Evolutionary conservation across 2,329 filamentous ascomycete genomes (phyloP).

Genomic region (Cladophialophora chaetospira): DNA sequence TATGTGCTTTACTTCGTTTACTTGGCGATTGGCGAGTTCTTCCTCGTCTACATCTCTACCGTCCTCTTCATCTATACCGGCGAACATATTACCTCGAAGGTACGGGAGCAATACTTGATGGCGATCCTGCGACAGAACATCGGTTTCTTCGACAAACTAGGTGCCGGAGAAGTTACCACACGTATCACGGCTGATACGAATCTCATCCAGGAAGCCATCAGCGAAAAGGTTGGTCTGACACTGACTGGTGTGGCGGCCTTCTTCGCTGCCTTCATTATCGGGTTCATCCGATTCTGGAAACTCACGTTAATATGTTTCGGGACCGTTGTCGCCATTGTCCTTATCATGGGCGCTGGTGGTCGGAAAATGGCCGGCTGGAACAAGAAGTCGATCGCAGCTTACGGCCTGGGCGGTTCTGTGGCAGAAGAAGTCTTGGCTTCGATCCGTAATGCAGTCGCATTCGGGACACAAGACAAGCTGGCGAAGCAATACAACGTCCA

Average conservation of each 20-base stretch:
- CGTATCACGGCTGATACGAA: constrained; percentile 94
- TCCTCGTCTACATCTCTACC: constrained; percentile 75
- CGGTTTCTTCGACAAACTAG: constrained; percentile 85
- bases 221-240: constrained; percentile 81
- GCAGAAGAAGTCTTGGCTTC: constrained; percentile 95
- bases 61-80: constrained; percentile 88
- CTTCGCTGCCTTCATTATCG: constrained; percentile 84
- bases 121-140: constrained; percentile 87
- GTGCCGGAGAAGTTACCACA: constrained; percentile 89
- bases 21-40: constrained; percentile 77
- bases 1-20: constrained; percentile 84
- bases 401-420: constrained; percentile 81
- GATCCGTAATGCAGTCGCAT: constrained; percentile 87
- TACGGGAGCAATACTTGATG: constrained; percentile 78
- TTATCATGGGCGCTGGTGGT: constrained; percentile 74
- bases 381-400: constrained; percentile 74
- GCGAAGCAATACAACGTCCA: constrained; percentile 81
- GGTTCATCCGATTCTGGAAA: constrained; percentile 90
- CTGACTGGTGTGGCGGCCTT: constrained; percentile 79
- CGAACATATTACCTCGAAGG: constrained; percentile 76
- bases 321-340: constrained; percentile 75
- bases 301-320: constrained; percentile 84
- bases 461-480: constrained; percentile 90
- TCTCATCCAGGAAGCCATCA: constrained; percentile 88
- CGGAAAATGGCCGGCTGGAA: constrained; percentile 77